Percentiles rank a stretch among this genome's conserved stretches.
These are phyloP conservation scores for Neohortaea acidophila DNA, from an alignment of 495 filamentous ascomycete genomes.

Conservation along the genomic window DNA sequence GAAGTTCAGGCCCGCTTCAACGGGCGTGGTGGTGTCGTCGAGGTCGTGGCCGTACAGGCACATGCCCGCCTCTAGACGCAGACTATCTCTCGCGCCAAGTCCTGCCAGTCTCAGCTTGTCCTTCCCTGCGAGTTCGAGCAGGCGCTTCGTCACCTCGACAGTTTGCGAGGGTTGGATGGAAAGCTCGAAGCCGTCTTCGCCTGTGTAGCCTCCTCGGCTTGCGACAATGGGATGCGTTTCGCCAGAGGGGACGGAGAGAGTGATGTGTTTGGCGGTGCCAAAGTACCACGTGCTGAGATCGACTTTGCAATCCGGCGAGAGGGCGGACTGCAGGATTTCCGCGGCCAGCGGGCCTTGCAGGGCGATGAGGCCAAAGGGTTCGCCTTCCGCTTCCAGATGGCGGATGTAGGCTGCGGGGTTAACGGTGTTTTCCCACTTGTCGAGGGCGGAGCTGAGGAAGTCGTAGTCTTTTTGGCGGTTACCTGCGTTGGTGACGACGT, in stretches of 20 bases:
- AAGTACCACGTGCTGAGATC: conserved; percentile 64
- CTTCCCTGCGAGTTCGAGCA: conserved; percentile 45
- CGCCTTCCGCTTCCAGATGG: conserved; percentile 29
- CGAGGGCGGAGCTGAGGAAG: conserved; percentile 53
- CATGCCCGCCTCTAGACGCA: conserved; percentile 92
- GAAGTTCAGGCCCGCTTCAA: conserved; percentile 72
- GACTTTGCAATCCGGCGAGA: conserved; percentile 28
- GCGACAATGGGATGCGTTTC: conserved; percentile 48
- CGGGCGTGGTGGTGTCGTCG: conserved; percentile 74
- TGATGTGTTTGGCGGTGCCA: conserved; percentile 49
- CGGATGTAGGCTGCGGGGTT: conserved; percentile 58
- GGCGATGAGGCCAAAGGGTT: conserved; percentile 47
- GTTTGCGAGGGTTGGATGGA: conserved; percentile 52
- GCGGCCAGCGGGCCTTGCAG: conserved; percentile 72
- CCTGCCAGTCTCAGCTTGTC: conserved; percentile 65
- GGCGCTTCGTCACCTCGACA: conserved; percentile 39
- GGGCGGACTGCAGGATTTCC: conserved; percentile 38
- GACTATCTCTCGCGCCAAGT: conserved; percentile 76
- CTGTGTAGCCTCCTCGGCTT: conserved; percentile 84
- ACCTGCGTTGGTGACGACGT: conserved; percentile 92
- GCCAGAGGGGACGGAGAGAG: conserved; percentile 35
- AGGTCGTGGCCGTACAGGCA: conserved; percentile 97
- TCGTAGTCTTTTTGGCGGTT: conserved; percentile 72
- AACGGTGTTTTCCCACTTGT: conserved; percentile 32
- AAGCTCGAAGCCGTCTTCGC: conserved; percentile 97